Evolutionary conservation across 2,329 filamentous ascomycete genomes (phyloP).

Genomic region (Penicillium sumatraense): DNA sequence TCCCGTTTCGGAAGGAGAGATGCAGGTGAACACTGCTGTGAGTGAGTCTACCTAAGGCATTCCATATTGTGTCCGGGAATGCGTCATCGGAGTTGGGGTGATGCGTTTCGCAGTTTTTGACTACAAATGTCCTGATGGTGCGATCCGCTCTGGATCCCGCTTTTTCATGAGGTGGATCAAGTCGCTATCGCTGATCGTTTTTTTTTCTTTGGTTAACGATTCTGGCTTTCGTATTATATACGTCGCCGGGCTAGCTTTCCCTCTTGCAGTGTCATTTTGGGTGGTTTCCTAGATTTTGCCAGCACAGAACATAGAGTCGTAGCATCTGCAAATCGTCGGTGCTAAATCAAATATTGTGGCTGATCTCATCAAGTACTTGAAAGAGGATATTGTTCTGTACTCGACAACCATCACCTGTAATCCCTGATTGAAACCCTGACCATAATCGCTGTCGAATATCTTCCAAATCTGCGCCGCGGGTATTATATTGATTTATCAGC

Average conservation of each 20-base stretch:
- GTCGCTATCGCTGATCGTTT: background rate
- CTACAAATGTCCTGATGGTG: too few relatives aligned
- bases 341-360: slow-evolving; percentile 28
- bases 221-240: background rate
- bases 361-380: slow-evolving; percentile 45
- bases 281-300: too few relatives aligned
- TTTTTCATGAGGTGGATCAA: background rate
- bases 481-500: slow-evolving; percentile 44
- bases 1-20: too few relatives aligned
- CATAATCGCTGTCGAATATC: slow-evolving; percentile 41
- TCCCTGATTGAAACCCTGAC: slow-evolving; percentile 37
- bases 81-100: background rate
- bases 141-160: background rate
- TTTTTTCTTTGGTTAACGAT: background rate
- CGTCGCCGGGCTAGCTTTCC: background rate
- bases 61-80: background rate
- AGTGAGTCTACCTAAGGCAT: background rate
- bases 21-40: background rate
- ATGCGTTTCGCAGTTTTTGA: background rate
- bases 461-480: slow-evolving; percentile 37
- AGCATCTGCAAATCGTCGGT: background rate
- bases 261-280: background rate
- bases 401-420: slow-evolving; percentile 38
- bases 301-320: too few relatives aligned
- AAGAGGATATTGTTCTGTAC: slow-evolving; percentile 50